These are phyloP conservation scores for Kwoniella shivajii DNA, from an alignment of 1,284 basidiomycete genomes.

Conservation along the genomic window DNA sequence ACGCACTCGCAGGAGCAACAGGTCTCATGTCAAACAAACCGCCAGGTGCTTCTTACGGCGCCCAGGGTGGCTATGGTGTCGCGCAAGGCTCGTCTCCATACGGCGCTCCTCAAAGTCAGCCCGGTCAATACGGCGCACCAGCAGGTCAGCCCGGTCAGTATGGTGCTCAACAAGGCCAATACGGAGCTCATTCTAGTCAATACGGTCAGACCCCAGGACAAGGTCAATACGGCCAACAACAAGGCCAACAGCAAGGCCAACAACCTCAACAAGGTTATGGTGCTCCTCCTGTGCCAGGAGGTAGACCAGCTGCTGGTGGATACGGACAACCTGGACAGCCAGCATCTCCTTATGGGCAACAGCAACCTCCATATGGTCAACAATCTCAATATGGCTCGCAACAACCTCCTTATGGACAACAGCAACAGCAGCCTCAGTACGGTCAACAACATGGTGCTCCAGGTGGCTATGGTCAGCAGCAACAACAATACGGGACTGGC, in stretches of 20 bases:
- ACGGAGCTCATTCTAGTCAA: constrained; percentile 14
- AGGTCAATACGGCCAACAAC: constrained; percentile 33
- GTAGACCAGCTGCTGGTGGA: constrained; percentile 1
- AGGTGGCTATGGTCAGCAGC: constrained; percentile 20
- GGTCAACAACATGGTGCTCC: constrained; percentile 8
- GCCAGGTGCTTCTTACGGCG: constrained; percentile 14
- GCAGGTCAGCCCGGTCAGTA: constrained; percentile 6
- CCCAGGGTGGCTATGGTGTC: constrained; percentile 12
- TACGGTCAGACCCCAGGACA: constrained; percentile 26
- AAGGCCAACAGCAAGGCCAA: constrained; percentile 28
- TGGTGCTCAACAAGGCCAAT: constrained; percentile 3
- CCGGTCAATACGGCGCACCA: constrained; percentile 7
- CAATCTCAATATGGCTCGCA: constrained; percentile 14
- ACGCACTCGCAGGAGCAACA: constrained; percentile 14
- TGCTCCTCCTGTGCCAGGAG: constrained; percentile 8
- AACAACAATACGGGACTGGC: constrained; percentile 2
- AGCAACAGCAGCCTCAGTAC: constrained; percentile 12
- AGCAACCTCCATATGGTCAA: constrained; percentile 4
- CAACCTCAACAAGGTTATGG: constrained; percentile 4
- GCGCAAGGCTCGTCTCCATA: constrained; percentile 6
- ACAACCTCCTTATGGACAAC: constrained; percentile 3
- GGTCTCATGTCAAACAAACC: constrained; percentile 17
- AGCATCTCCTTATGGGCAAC: constrained; percentile 1
- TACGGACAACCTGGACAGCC: neutral
- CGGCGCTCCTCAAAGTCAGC: constrained; percentile 9